Evolutionary conservation across 1,139 yeast species (phyloP).

Genomic region (Debaryomycetaceae sp.): DNA sequence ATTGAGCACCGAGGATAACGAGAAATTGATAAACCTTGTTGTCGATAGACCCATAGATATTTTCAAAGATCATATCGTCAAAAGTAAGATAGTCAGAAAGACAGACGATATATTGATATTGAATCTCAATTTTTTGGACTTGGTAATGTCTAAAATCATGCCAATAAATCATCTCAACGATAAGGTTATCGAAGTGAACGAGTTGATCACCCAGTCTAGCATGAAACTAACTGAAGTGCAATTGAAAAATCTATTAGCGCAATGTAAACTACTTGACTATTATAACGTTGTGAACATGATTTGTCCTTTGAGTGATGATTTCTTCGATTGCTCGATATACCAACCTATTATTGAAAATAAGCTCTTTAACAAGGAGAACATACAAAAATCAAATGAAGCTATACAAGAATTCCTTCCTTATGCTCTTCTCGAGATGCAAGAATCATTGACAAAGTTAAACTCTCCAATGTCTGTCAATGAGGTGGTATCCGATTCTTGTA

Average conservation of each 20-base stretch:
- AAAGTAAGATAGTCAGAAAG: slow-evolving; percentile 21
- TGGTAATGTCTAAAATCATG: slow-evolving; percentile 52
- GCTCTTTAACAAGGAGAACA: slow-evolving; percentile 44
- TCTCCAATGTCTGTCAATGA: slow-evolving; percentile 62
- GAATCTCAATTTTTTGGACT: slow-evolving; percentile 58
- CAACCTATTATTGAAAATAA: slow-evolving; percentile 64
- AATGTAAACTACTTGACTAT: slow-evolving; percentile 52
- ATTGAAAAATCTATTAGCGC: slow-evolving; percentile 40
- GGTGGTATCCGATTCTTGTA: slow-evolving; percentile 47
- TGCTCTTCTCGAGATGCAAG: slow-evolving; percentile 62
- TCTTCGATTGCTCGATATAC: slow-evolving; percentile 54
- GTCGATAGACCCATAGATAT: slow-evolving; percentile 50
- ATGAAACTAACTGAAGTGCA: slow-evolving; percentile 39
- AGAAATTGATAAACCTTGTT: slow-evolving; percentile 31
- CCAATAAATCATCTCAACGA: slow-evolving; percentile 41
- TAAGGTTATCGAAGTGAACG: slow-evolving; percentile 38
- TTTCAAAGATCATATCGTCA: slow-evolving; percentile 31
- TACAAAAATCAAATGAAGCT: slow-evolving; percentile 39
- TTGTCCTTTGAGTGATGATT: slow-evolving; percentile 58
- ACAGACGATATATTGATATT: slow-evolving; percentile 41
- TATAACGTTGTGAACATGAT: slow-evolving; percentile 68
- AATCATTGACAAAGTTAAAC: slow-evolving; percentile 52
- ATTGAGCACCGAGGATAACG: slow-evolving; percentile 30
- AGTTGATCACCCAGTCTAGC: slow-evolving; percentile 29
- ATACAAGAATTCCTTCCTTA: slow-evolving; percentile 54